Conservation (phyloP, 2,329 filamentous ascomycete genomes). For the Colletotrichum gloeosporioides region DNA sequence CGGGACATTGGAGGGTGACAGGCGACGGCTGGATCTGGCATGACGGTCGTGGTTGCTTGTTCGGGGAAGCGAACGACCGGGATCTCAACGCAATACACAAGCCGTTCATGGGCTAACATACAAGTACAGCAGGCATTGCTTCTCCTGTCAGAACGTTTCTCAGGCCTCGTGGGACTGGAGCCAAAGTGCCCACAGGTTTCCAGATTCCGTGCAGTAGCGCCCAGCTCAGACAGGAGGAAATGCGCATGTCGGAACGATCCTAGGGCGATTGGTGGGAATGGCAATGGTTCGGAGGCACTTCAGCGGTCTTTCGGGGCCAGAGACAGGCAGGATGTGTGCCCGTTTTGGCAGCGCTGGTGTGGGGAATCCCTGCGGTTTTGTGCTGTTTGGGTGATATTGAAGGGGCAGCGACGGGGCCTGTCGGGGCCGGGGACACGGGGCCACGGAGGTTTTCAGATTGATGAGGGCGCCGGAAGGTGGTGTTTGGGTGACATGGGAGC, state of each 20-base stretch:
- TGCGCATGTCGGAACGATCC: not conserved
- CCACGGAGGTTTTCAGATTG: not conserved
- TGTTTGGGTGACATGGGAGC: not conserved
- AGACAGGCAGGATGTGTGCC: not conserved
- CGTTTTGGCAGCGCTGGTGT: not conserved
- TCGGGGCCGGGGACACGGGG: not conserved
- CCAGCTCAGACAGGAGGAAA: not conserved
- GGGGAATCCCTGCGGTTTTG: conserved; percentile 7
- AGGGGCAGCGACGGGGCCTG: conserved; percentile 1
- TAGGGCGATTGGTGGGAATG: conserved; percentile 16
- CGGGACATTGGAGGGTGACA: not conserved
- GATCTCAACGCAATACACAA: not conserved
- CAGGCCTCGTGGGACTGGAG: not conserved
- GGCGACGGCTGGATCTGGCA: not conserved
- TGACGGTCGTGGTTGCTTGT: not conserved
- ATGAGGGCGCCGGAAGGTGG: not conserved
- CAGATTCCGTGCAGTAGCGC: not conserved
- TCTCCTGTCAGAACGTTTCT: not conserved
- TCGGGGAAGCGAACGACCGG: not conserved
- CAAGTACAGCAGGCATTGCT: not conserved
- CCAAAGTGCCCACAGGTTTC: not conserved
- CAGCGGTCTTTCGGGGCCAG: not conserved
- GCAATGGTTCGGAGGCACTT: not conserved
- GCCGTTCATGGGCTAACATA: not conserved
- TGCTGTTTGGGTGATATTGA: conserved; percentile 13